Percentiles rank a stretch among this genome's conserved stretches.
Conservation (phyloP, 2,329 filamentous ascomycete species). For the Exophiala oligosperma region DNA sequence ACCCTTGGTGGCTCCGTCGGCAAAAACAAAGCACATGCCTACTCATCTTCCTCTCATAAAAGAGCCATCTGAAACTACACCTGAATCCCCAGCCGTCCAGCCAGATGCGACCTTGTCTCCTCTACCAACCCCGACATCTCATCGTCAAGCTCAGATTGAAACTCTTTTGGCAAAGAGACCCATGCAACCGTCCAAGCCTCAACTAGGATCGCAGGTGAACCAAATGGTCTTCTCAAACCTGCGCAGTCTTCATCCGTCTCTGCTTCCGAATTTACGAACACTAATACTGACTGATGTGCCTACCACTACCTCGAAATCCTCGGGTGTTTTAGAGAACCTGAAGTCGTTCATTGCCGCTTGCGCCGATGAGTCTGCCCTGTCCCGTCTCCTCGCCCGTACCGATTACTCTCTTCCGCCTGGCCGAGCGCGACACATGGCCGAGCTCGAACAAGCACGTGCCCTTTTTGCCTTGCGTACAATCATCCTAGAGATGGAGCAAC, state of each 20-base stretch:
- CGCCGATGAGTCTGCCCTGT: slow-evolving; percentile 55
- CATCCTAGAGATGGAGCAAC: slow-evolving; percentile 54
- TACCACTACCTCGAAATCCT: slow-evolving; percentile 41
- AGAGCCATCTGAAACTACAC: not conserved
- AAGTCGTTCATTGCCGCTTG: slow-evolving; percentile 58
- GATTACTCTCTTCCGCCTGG: slow-evolving; percentile 62
- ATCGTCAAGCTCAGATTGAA: slow-evolving; percentile 37
- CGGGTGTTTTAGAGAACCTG: slow-evolving; percentile 45
- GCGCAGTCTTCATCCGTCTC: slow-evolving; percentile 53
- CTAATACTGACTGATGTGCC: slow-evolving; percentile 60
- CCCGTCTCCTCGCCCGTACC: slow-evolving; percentile 53
- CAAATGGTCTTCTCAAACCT: slow-evolving; percentile 33
- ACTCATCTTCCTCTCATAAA: not conserved
- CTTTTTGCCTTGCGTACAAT: slow-evolving; percentile 58
- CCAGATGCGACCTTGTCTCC: not conserved
- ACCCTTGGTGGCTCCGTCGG: slow-evolving; percentile 7
- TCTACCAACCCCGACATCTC: slow-evolving; percentile 8
- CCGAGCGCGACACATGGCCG: slow-evolving; percentile 48
- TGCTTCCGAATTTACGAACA: slow-evolving; percentile 55
- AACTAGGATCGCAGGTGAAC: slow-evolving; percentile 18
- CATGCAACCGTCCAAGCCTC: not conserved
- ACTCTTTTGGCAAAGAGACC: slow-evolving; percentile 41
- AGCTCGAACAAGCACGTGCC: slow-evolving; percentile 49
- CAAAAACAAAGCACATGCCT: not conserved
- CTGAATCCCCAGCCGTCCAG: not conserved